Conservation (phyloP, 805 yeast species). For the Cyberlindnera amylophila region DNA sequence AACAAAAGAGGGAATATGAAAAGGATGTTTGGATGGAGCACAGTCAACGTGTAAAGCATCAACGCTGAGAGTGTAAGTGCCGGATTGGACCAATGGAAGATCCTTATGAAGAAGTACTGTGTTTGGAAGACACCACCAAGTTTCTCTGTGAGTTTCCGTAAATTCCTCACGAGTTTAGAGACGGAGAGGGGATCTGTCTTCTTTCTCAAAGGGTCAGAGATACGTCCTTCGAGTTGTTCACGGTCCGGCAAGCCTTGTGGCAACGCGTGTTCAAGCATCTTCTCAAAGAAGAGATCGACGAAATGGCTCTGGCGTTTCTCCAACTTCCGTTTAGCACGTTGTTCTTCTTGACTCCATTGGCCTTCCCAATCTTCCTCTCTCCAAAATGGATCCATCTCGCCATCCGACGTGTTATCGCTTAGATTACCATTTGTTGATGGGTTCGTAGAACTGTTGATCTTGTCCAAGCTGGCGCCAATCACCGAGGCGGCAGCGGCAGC, state of each 20-base stretch:
- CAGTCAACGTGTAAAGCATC: conserved; percentile 58
- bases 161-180: conserved; percentile 49
- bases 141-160: conserved; percentile 51
- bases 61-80: conserved; percentile 60
- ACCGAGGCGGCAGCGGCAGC: conserved; percentile 44
- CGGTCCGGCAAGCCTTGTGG: conserved; percentile 48
- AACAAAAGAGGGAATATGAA: conserved; percentile 59
- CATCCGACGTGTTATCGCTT: conserved; percentile 19
- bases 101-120: conserved; percentile 57
- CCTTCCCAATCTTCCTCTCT: conserved; percentile 13
- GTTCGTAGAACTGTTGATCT: conserved; percentile 15
- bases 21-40: conserved; percentile 68
- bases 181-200: conserved; percentile 55
- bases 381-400: conserved; percentile 27
- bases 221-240: conserved; percentile 37
- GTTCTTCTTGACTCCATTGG: conserved; percentile 6
- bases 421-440: not conserved
- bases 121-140: conserved; percentile 54
- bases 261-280: conserved; percentile 45
- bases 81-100: conserved; percentile 74
- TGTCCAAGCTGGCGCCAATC: conserved; percentile 42
- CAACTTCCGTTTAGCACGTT: conserved; percentile 8
- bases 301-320: conserved; percentile 40
- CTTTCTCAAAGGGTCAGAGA: conserved; percentile 42
- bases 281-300: conserved; percentile 54